Evolutionary conservation across 1,139 yeast species (phyloP).

Genomic region (Kodamaea fungicola): DNA sequence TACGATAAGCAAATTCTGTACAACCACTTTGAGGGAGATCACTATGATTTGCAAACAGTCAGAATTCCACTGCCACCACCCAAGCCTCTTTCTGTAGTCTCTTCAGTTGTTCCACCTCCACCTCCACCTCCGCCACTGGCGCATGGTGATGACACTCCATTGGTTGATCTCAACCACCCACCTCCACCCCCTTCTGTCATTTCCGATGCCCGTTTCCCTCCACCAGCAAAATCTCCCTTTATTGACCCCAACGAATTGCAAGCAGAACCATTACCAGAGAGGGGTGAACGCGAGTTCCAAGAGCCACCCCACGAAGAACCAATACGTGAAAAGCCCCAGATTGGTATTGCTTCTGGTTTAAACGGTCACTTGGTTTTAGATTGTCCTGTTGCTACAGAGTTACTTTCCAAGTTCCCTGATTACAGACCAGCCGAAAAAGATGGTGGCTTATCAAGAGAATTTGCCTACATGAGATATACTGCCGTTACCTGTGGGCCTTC

Average conservation of each 20-base stretch:
- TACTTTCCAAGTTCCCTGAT: conserved; percentile 43
- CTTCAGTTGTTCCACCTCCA: conserved; percentile 6
- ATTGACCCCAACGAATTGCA: conserved; percentile 17
- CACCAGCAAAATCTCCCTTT: conserved; percentile 24
- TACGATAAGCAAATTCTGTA: conserved; percentile 41
- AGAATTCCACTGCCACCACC: conserved; percentile 22
- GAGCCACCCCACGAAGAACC: conserved; percentile 33
- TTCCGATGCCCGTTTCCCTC: conserved; percentile 4
- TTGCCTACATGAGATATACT: conserved; percentile 48
- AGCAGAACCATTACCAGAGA: conserved; percentile 7
- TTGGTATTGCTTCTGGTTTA: conserved; percentile 39
- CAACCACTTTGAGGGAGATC: conserved; percentile 42
- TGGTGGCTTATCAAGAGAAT: conserved; percentile 45
- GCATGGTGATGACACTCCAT: neutral
- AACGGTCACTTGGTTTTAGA: conserved; percentile 50
- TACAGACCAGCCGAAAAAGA: conserved; percentile 31
- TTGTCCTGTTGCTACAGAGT: conserved; percentile 49
- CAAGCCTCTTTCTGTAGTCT: conserved; percentile 14
- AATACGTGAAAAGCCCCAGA: conserved; percentile 32
- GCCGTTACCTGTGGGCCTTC: conserved; percentile 52
- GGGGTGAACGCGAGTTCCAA: conserved; percentile 18
- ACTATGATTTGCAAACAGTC: conserved; percentile 39
- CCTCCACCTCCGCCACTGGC: conserved; percentile 7
- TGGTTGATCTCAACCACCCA: conserved; percentile 2
- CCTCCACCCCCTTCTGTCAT: conserved; percentile 6